These are phyloP conservation scores for Pleomassaria siparia DNA, from an alignment of 2,329 filamentous ascomycete species.

Conservation along the genomic window DNA sequence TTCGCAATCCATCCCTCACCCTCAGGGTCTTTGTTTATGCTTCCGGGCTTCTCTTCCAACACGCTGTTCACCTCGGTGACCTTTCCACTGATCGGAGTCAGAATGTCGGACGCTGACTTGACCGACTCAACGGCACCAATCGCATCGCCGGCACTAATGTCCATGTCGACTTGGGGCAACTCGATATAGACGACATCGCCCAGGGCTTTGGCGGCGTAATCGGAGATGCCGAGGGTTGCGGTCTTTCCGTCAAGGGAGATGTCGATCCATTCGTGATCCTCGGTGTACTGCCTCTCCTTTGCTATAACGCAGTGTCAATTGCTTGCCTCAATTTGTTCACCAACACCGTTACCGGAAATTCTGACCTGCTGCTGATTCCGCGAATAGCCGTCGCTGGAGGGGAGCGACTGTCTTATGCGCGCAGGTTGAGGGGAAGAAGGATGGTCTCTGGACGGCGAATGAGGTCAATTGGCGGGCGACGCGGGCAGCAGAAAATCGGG, in stretches of 20 bases:
- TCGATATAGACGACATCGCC: slow-evolving; percentile 98
- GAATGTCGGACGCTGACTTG: slow-evolving; percentile 97
- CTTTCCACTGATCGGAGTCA: slow-evolving; percentile 79
- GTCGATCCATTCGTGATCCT: slow-evolving; percentile 98
- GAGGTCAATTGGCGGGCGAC: slow-evolving; percentile 39
- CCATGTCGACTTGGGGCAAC: slow-evolving; percentile 72
- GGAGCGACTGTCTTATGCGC: slow-evolving; percentile 19
- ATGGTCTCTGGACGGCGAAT: slow-evolving; percentile 24
- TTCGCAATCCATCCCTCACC: slow-evolving; percentile 90
- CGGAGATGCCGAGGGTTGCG: slow-evolving; percentile 79
- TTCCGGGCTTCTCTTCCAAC: slow-evolving; percentile 81
- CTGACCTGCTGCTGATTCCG: slow-evolving; percentile 40
- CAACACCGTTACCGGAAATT: slow-evolving; percentile 1
- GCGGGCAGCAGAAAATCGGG: slow-evolving; percentile 27
- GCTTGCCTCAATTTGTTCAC: not conserved
- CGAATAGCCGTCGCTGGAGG: slow-evolving; percentile 39
- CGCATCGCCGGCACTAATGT: slow-evolving; percentile 74
- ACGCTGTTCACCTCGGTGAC: slow-evolving; percentile 72
- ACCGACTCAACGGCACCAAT: slow-evolving; percentile 97
- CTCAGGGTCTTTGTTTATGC: slow-evolving; percentile 90
- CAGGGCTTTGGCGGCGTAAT: slow-evolving; percentile 87
- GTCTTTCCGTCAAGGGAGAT: slow-evolving; percentile 78
- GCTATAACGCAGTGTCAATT: slow-evolving; percentile 48
- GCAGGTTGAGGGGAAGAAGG: slow-evolving; percentile 14
- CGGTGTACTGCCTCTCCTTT: slow-evolving; percentile 81